Conservation (phyloP, 1,284 basidiomycete genomes). For the Marasmius sp. region DNA sequence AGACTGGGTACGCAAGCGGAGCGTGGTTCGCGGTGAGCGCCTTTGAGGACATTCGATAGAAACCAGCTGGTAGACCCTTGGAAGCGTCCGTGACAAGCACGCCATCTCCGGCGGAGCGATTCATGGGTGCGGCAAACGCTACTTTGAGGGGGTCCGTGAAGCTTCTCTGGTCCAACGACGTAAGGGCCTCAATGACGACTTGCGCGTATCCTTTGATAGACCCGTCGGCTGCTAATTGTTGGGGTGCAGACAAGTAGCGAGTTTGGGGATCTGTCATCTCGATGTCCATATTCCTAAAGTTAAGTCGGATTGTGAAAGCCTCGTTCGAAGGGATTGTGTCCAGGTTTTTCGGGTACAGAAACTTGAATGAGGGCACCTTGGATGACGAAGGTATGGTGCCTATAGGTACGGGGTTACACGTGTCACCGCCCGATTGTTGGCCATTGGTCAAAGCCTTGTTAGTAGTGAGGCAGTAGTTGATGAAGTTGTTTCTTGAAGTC, state of each 20-base stretch:
- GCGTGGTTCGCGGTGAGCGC: not conserved
- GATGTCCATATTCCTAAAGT: not conserved
- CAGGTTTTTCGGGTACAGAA: not conserved
- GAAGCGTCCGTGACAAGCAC: not conserved
- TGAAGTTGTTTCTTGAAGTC: constrained; percentile 5
- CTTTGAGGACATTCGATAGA: not conserved
- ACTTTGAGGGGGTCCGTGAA: not conserved
- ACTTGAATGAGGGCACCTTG: not conserved
- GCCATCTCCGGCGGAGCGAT: not conserved
- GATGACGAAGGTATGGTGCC: not conserved
- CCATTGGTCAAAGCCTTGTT: not conserved
- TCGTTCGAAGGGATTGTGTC: not conserved
- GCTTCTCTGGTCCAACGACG: not conserved
- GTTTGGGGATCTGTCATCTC: not conserved
- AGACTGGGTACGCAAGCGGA: not conserved
- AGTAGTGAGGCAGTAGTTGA: constrained; percentile 1
- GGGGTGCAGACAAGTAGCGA: not conserved
- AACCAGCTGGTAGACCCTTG: not conserved
- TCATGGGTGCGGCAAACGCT: not conserved
- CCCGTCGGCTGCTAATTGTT: not conserved
- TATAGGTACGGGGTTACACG: not conserved
- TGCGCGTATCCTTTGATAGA: not conserved
- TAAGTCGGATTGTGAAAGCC: not conserved
- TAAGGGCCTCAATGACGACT: not conserved
- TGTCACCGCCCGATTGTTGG: not conserved